These are phyloP conservation scores for Cyberlindnera saturnus DNA, from an alignment of 805 yeast species.

Conservation along the genomic window DNA sequence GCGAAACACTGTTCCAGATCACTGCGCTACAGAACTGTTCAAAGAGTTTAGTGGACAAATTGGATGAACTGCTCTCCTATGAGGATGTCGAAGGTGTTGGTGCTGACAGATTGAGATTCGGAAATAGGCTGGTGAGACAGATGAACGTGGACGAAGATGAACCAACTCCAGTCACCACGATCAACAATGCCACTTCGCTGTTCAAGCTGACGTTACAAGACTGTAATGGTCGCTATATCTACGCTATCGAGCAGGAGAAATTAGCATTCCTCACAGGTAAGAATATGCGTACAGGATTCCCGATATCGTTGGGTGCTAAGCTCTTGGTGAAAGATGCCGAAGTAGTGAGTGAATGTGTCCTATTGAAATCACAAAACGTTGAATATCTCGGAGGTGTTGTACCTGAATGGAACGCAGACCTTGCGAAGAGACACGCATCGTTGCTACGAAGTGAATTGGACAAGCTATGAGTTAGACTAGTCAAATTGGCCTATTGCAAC, in stretches of 20 bases:
- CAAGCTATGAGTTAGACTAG: constrained; percentile 6
- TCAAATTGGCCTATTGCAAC: constrained; percentile 11
- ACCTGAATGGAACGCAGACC: constrained; percentile 32
- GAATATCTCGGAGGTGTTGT: constrained; percentile 35
- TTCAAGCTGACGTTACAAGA: constrained; percentile 59
- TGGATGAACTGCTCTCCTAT: constrained; percentile 47
- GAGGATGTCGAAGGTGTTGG: constrained; percentile 55
- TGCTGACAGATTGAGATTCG: constrained; percentile 43
- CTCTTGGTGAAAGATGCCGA: constrained; percentile 45
- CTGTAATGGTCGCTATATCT: constrained; percentile 40
- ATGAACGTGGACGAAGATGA: constrained; percentile 40
- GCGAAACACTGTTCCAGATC: constrained; percentile 45
- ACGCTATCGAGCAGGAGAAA: constrained; percentile 53
- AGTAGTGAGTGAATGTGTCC: constrained; percentile 40
- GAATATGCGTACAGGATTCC: constrained; percentile 23
- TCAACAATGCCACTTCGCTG: constrained; percentile 20
- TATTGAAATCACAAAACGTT: constrained; percentile 24
- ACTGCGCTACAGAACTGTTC: constrained; percentile 50
- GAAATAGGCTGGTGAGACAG: constrained; percentile 32
- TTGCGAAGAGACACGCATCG: constrained; percentile 25
- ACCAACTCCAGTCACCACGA: constrained; percentile 6
- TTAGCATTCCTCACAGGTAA: constrained; percentile 37
- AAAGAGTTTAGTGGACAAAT: constrained; percentile 41
- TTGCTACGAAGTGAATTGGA: constrained; percentile 25
- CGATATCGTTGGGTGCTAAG: constrained; percentile 52